phyloP scores from a whole-genome alignment of 2,329 filamentous ascomycete species.

The Aspergillus costaricaensis region DNA sequence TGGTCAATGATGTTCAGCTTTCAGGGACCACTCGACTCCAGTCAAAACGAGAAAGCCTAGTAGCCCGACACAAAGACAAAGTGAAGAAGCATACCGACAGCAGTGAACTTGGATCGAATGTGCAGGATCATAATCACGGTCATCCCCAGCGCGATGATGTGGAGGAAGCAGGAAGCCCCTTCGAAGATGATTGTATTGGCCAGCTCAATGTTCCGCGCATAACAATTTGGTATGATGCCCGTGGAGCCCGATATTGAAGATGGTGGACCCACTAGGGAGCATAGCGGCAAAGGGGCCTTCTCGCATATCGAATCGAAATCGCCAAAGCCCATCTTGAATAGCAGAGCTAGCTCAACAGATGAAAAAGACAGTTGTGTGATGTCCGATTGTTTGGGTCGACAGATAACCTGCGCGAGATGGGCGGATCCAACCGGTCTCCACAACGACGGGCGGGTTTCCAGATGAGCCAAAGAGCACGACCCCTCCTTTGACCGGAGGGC shows the following conservation, averaged over 20 bases:
- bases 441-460: conserved; percentile 30
- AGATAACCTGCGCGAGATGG: conserved; percentile 24
- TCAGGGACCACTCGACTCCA: too few relatives aligned
- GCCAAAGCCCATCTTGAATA: conserved; percentile 69
- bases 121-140: conserved; percentile 97
- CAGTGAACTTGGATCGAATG: conserved; percentile 95
- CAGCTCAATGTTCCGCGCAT: conserved; percentile 89
- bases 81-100: conserved; percentile 69
- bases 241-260: conserved; percentile 65
- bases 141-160: conserved; percentile 89
- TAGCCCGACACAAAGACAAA: background rate
- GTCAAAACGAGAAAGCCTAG: too few relatives aligned
- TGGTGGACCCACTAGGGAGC: conserved; percentile 74
- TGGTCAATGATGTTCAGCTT: background rate
- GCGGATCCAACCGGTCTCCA: conserved; percentile 33
- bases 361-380: conserved; percentile 1
- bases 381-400: conserved; percentile 25
- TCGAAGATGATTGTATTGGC: conserved; percentile 99
- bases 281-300: conserved; percentile 82
- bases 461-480: conserved; percentile 18
- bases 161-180: conserved; percentile 84
- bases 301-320: conserved; percentile 86
- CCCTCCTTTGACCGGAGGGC: conserved; percentile 5
- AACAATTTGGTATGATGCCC: conserved; percentile 87
- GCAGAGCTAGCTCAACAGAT: background rate